Conservation (phyloP, 805 yeast genomes). For the Sugiyamaella boreocaroliniensis region DNA sequence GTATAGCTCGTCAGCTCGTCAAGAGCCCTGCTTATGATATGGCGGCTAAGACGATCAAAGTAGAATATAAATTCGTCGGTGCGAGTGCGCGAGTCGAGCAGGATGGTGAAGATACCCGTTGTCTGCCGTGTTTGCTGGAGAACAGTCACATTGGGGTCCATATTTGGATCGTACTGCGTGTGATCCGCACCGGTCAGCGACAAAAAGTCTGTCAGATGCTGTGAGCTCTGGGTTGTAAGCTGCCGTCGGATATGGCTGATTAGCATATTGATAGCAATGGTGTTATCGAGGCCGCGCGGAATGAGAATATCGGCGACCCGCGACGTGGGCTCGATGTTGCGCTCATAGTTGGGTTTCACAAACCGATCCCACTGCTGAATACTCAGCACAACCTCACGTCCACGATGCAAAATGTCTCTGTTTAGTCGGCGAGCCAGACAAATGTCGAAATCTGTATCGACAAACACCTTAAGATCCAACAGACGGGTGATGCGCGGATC, state of each 20-base stretch:
- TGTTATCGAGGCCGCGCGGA: constrained; percentile 85
- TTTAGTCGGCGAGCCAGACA: constrained; percentile 84
- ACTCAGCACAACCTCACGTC: constrained; percentile 76
- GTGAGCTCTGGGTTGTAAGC: constrained; percentile 53
- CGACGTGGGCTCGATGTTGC: constrained; percentile 69
- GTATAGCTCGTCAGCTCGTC: constrained; percentile 31
- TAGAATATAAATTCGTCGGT: constrained; percentile 80
- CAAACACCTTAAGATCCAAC: constrained; percentile 83
- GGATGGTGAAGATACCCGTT: constrained; percentile 61
- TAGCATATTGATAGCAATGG: constrained; percentile 70
- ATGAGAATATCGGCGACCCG: constrained; percentile 75
- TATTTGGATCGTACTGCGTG: constrained; percentile 14
- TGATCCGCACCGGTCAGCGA: constrained; percentile 41
- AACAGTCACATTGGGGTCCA: constrained; percentile 18
- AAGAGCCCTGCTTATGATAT: constrained; percentile 62
- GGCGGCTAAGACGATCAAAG: constrained; percentile 73
- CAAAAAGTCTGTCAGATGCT: constrained; percentile 60
- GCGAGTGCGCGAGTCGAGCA: constrained; percentile 48
- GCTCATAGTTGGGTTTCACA: constrained; percentile 88
- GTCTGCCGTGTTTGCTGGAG: constrained; percentile 55
- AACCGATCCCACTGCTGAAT: constrained; percentile 83
- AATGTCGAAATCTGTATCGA: constrained; percentile 89
- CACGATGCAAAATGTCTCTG: constrained; percentile 80
- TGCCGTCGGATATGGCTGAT: constrained; percentile 74
- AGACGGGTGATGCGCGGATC: constrained; percentile 60